Evolutionary conservation across 2,329 filamentous ascomycete species (phyloP), one percentile per base, ranked within the genome.

Genomic region (Trichoderma afroharzianum): DNA sequence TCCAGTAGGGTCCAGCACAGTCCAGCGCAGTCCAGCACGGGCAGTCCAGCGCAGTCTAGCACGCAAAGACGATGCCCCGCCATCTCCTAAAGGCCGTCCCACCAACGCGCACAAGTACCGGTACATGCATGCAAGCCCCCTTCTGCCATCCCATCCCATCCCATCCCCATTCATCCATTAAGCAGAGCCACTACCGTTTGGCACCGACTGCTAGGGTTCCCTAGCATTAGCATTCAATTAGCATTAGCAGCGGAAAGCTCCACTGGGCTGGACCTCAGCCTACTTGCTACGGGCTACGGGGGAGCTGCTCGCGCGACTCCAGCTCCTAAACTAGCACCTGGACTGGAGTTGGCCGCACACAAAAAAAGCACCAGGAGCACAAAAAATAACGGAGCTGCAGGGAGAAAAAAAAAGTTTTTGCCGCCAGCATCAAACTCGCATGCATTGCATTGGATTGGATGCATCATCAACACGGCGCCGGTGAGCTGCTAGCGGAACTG

Each of bases 401-500:
- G n/a, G 14, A 39, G 39, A 67, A 68, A 39, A 55, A 67, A 68
- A 68, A 68, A 61, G 55, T 68, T 68, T 68, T 68, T 61, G 66
- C 66, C 66, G 55, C 55, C 66, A 63, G 63, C 47, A 50, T 14
- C 28, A 28, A 39, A 43, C 33, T n/a, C 50, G 28, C 47, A 57
- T 21, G 28, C 47, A 57, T 21, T 21, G 47, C 63, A 67, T n/a
- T 32, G 28, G 30, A 57, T 32, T 36, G 47, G 50, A 67, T 36
- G 66, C 66, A 61, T 68, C 36, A 68, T 14, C 33, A 50, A 64
- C 43, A 21, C 24, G 55, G 14, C 63, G 63, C 47, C 28, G n/a
- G 28, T 7, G 11, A 33, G 24, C 28, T 43, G 26, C 43, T 30
- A 63, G 58, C 28, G 62, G 43, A 15, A 24, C 21, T 64, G 36